A percentile compares a stretch with the other conserved stretches of the same genome.
These are phyloP conservation scores for Cercospora sojina DNA, from an alignment of 2,329 filamentous ascomycete species.

Conservation along the genomic window DNA sequence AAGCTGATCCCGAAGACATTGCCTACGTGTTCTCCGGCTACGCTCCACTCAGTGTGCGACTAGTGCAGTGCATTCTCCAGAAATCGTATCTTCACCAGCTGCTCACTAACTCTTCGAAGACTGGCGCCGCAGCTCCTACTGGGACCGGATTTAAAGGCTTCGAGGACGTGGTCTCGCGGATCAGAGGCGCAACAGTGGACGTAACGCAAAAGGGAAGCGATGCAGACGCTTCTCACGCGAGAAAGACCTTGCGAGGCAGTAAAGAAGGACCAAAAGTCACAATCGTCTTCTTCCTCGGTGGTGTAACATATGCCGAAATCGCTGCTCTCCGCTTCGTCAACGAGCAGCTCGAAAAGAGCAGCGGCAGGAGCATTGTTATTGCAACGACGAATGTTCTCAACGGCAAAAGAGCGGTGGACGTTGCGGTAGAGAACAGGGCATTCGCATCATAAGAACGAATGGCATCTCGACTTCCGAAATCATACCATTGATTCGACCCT, in stretches of 20 bases:
- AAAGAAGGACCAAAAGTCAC: constrained; percentile 67
- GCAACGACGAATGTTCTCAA: constrained; percentile 90
- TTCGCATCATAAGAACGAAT: constrained; percentile 22
- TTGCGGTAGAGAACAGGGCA: constrained; percentile 41
- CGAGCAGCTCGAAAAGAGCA: constrained; percentile 62
- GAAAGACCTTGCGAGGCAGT: constrained; percentile 75
- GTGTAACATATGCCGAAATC: constrained; percentile 94
- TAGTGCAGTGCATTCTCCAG: constrained; percentile 90
- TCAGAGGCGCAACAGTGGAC: constrained; percentile 85
- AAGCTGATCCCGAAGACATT: constrained; percentile 89
- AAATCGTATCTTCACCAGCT: constrained; percentile 74
- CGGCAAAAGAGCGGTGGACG: constrained; percentile 84
- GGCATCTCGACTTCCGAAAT: neutral
- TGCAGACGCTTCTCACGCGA: constrained; percentile 77
- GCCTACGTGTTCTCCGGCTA: constrained; percentile 99
- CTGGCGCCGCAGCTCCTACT: constrained; percentile 35
- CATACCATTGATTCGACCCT: neutral
- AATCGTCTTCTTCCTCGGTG: constrained; percentile 96
- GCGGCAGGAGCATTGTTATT: constrained; percentile 72
- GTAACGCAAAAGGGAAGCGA: constrained; percentile 90
- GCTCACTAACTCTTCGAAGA: constrained; percentile 53
- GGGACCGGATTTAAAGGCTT: constrained; percentile 89
- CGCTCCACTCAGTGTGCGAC: constrained; percentile 83
- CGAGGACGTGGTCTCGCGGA: constrained; percentile 85
- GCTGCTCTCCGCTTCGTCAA: constrained; percentile 89